A percentile compares a stretch with the other conserved stretches of the same genome.
Evolutionary conservation across 768 basidiomycete genomes (phyloP).

Genomic region (Scleroderma citrinum): DNA sequence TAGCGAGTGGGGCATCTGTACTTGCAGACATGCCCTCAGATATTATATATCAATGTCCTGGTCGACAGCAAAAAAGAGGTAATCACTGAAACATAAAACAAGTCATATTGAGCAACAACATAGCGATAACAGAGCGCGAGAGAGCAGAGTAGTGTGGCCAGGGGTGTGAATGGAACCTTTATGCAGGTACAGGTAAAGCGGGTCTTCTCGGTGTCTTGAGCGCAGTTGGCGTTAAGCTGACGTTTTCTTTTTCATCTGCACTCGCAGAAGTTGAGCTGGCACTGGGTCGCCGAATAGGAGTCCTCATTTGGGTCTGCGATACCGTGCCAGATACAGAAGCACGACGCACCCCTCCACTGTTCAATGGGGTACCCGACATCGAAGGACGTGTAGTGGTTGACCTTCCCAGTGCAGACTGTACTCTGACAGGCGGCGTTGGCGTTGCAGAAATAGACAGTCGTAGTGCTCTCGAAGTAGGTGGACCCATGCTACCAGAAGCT

Average conservation of each 20-base stretch:
- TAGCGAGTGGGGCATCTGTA: constrained; percentile 1
- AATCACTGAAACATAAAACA: constrained; percentile 8
- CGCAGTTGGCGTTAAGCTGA: constrained; percentile 27
- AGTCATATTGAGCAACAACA: constrained; percentile 6
- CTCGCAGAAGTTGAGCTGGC: constrained; percentile 38
- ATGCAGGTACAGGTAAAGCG: constrained; percentile 9
- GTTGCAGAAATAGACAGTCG: constrained; percentile 34
- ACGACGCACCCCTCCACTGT: constrained; percentile 17
- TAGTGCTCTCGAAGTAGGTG: constrained; percentile 30
- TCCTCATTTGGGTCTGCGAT: constrained; percentile 30
- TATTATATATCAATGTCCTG: constrained; percentile 3
- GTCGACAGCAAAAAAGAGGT: constrained; percentile 5
- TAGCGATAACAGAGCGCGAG: constrained; percentile 3
- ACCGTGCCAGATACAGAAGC: constrained; percentile 28
- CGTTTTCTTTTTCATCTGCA: constrained; percentile 57
- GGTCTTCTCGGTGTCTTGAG: constrained; percentile 14
- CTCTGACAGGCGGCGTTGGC: constrained; percentile 33
- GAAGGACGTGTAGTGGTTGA: constrained; percentile 13
- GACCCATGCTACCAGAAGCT: constrained; percentile 46
- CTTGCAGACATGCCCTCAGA: constrained; percentile 3
- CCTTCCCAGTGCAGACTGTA: constrained; percentile 28
- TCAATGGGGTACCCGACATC: constrained; percentile 1
- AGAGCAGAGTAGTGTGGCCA: constrained; percentile 8
- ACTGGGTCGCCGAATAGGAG: constrained; percentile 28
- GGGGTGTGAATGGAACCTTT: constrained; percentile 3